These are phyloP conservation scores for carrot (Daucus carota) DNA, from an alignment of 129 eudicot genomes.

Conservation along the genomic window DH1_v3.0 NC_030383.2:60891501-60892000, in stretches of 20 bases:
- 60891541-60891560: conserved; percentile 13
- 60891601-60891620: background rate
- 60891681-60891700: conserved; percentile 98
- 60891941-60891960: conserved; percentile 46
- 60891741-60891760: conserved; percentile 70
- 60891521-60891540: conserved; percentile 89
- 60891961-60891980: conserved; percentile 79
- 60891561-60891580: background rate
- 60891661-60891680: conserved; percentile 97
- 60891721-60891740: conserved; percentile 69
- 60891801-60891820: conserved; percentile 58
- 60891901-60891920: conserved; percentile 89
- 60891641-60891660: conserved; percentile 84
- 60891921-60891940: conserved; percentile 85
- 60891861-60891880: background rate
- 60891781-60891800: conserved; percentile 99
- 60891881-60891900: background rate
- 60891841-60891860: background rate
- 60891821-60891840: background rate
- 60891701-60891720: conserved; percentile 86
- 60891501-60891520: conserved; percentile 85
- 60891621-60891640: background rate
- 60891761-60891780: conserved; percentile 85
- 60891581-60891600: background rate
- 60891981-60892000: conserved; percentile 98